phyloP scores from a whole-genome alignment of 2,329 filamentous ascomycete genomes.

The Peltaster fructicola region DNA sequence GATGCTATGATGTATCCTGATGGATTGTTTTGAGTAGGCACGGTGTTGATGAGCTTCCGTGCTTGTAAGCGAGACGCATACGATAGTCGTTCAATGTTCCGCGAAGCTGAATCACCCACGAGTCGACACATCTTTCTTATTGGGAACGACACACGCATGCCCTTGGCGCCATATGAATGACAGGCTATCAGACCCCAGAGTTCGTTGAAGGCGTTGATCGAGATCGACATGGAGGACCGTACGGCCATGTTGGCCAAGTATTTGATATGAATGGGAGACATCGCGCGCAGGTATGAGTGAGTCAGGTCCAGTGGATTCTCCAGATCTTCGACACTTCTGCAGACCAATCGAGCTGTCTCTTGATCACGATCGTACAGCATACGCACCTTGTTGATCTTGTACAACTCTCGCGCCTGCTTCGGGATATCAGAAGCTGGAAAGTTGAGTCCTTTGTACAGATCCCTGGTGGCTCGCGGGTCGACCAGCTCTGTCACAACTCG shows the following conservation, averaged over 20 bases:
- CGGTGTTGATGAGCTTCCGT: slow-evolving; percentile 73
- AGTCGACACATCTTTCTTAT: slow-evolving; percentile 84
- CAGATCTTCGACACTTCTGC: slow-evolving; percentile 55
- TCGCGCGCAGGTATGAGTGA: slow-evolving; percentile 68
- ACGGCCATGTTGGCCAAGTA: slow-evolving; percentile 81
- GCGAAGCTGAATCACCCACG: slow-evolving; percentile 67
- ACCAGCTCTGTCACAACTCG: slow-evolving; percentile 77
- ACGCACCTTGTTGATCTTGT: slow-evolving; percentile 78
- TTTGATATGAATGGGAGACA: slow-evolving; percentile 79
- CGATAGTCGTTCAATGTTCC: slow-evolving; percentile 74
- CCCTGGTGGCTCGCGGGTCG: slow-evolving; percentile 59
- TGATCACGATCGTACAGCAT: slow-evolving; percentile 73
- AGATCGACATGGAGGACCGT: slow-evolving; percentile 88
- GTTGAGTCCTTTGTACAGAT: slow-evolving; percentile 72
- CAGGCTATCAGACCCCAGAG: slow-evolving; percentile 81
- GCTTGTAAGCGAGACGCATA: slow-evolving; percentile 74
- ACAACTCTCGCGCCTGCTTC: slow-evolving; percentile 71
- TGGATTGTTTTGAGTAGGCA: slow-evolving; percentile 62
- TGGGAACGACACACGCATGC: slow-evolving; percentile 83
- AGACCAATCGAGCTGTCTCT: slow-evolving; percentile 64
- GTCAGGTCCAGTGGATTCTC: slow-evolving; percentile 65
- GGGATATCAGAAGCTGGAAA: slow-evolving; percentile 81
- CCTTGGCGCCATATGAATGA: slow-evolving; percentile 57
- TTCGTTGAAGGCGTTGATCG: slow-evolving; percentile 69
- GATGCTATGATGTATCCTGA: slow-evolving; percentile 83